Base-by-base conservation (phyloP, 345 rosid species). In the Brassica juncea region DNA sequence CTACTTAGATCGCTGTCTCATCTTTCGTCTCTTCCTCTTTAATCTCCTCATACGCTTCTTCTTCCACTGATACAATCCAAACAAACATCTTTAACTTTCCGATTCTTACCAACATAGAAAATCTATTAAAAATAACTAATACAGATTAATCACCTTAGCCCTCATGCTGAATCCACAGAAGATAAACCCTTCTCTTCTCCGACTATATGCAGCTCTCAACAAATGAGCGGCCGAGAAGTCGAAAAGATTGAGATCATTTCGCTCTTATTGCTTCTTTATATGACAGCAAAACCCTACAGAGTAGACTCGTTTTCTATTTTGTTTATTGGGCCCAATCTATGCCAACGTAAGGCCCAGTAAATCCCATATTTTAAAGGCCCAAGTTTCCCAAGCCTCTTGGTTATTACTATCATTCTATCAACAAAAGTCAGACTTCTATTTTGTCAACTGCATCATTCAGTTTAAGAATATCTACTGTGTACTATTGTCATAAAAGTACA, bases 31-130 rank as follows among this genome's bases (percentile, higher is more conserved):
- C 97, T 94, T 94, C 92, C 98, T 89, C 98, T 94, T 94, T 84
- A 94, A 75, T 79, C 98, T 92, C 84, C 97, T 94, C 98, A 94
- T 94, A 66, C 98, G 97, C 97, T 92, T 94, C 96, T 94, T 94
- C 97, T 94, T 94, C 97, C 98, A 94, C 98, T 94, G 86, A 37
- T 64, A 11, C 62, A 35, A 78, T 25, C 39, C 30, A 61, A 66
- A 12, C 44, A 19, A 49, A 63, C 57, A 83, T n/a, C 7, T 4
- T 52, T 2, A 39, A 0, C n/a, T 47, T 2, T 15, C 74, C 0
- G 16, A 47, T 28, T 27, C 32, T 2, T 8, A 27, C 6, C 10
- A 55, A 37, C 7, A 1, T 16, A 15, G 11, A 35, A 8, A 52
- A 42, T n/a, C 54, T 4, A 6, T n/a, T 2, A 19, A 4, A 4